A percentile compares a stretch with the other conserved stretches of the same genome.
These are phyloP conservation scores for Grammothele lineata DNA, from an alignment of 768 basidiomycete genomes.

Conservation along the genomic window DNA sequence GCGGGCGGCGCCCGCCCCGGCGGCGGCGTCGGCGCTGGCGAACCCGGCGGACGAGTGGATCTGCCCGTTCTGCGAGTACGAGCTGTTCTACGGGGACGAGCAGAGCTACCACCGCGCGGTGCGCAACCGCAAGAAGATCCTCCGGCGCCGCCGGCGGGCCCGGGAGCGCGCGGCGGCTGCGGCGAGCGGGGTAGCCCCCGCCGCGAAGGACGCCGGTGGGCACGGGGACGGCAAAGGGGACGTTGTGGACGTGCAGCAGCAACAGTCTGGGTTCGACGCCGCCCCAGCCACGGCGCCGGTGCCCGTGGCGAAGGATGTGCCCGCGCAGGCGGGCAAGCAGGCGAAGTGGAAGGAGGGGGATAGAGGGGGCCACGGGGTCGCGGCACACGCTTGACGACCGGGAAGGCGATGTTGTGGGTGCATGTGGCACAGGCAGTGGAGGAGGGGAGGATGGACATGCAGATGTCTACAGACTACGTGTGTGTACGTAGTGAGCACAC, in stretches of 20 bases:
- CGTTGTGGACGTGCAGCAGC: slow-evolving; percentile 27
- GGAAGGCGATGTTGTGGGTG: no score
- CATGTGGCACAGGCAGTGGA: no score
- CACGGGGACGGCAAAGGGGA: slow-evolving; percentile 11
- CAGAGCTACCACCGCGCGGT: slow-evolving; percentile 59
- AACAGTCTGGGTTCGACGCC: slow-evolving; percentile 5
- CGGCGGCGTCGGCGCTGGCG: slow-evolving; percentile 35
- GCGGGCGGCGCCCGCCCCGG: slow-evolving; percentile 13
- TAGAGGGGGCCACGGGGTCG: slow-evolving; percentile 2
- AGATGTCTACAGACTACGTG: no score
- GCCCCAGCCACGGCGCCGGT: no score
- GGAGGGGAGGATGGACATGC: no score
- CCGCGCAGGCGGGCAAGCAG: slow-evolving; percentile 19
- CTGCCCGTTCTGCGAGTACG: slow-evolving; percentile 91
- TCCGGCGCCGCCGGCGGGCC: slow-evolving; percentile 64
- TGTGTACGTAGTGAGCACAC: no score
- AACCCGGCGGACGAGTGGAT: slow-evolving; percentile 86
- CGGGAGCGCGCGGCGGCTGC: slow-evolving; percentile 63
- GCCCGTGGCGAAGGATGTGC: slow-evolving; percentile 15
- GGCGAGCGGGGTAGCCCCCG: slow-evolving; percentile 36
- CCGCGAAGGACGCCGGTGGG: slow-evolving; percentile 29
- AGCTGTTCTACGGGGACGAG: slow-evolving; percentile 87
- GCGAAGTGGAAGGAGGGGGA: slow-evolving; percentile 20
- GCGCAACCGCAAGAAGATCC: slow-evolving; percentile 72
- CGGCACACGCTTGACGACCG: no score